Evolutionary conservation across 768 basidiomycete genomes (phyloP), one percentile per base, ranked within the genome.

Genomic region (Serendipita vermifera): DNA sequence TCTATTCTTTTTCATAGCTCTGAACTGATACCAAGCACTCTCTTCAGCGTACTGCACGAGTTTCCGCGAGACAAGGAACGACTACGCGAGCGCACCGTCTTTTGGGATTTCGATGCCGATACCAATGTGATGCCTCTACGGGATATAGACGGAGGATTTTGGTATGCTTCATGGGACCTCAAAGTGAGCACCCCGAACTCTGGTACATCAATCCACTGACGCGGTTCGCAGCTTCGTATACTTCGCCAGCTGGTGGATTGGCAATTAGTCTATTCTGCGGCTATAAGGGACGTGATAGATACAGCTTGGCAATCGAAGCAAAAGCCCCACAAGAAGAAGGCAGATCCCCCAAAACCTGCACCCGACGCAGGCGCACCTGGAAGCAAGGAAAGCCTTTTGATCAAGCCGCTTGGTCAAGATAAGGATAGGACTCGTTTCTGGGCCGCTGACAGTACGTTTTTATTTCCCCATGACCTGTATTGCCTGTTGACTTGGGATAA

Each of bases 241-340:
- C 72, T 92, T 58, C 83, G 89, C 31, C 80, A 88, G 63, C 77
- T 92, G 22, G 86, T 91, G 60, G 89, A 92, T 67, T 72, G 90
- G 64, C 88, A 90, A 64, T 76, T 92, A 2, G 70, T 72, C 41
- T 83, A 89, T 64, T 77, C 78, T 59, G 66, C 72, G 31, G 80
- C 82, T 55, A 77, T 89, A 65, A 86, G 87, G 69, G 72, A 69
- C 53, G 72, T 72, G 54, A 83, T 90, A 67, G 87, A 90, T 76
- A 80, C 79, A 66, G 86, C 87, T 51, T 88, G 88, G 86, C 87
- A 86, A 64, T 84, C 87, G 64, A 77, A 78, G 55, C 84, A 86
- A 61, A 81, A 82, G 66, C 87, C 88, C 64, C 83, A 87, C 69
- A 87, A 88, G 76, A 90, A 87, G 71, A 80, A 78, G 57, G 81